These are phyloP conservation scores for Elaeagnus macrophylla DNA, from an alignment of 306 rosid genomes.

Conservation along the genomic window DNA sequence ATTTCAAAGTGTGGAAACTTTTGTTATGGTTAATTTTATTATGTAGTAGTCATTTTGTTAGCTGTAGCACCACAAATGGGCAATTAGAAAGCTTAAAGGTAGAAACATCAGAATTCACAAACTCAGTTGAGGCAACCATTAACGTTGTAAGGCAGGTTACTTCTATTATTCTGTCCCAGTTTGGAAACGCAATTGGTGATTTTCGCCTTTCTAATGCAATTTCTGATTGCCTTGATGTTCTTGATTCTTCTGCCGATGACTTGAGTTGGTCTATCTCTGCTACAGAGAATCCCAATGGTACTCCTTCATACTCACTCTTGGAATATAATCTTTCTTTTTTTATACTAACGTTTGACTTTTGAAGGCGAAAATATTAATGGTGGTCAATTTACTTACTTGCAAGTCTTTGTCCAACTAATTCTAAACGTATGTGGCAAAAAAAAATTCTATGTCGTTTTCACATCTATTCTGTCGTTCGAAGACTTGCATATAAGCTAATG, in stretches of 20 bases:
- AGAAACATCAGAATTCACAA: slow-evolving; percentile 29
- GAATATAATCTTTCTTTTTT: too few relatives aligned
- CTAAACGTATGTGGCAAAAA: too few relatives aligned
- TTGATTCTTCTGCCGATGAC: slow-evolving; percentile 46
- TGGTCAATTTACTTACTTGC: too few relatives aligned
- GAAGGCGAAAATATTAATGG: too few relatives aligned
- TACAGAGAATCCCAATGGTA: slow-evolving; percentile 48
- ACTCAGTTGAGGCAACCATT: slow-evolving; percentile 25
- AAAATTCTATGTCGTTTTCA: too few relatives aligned
- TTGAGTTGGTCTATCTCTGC: slow-evolving; percentile 52
- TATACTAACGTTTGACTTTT: too few relatives aligned
- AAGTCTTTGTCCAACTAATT: too few relatives aligned
- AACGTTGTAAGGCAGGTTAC: slow-evolving; percentile 19
- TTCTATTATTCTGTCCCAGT: slow-evolving; percentile 43
- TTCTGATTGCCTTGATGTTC: slow-evolving; percentile 59
- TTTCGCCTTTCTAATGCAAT: slow-evolving; percentile 53
- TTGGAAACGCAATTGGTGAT: slow-evolving; percentile 27
- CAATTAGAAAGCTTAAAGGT: slow-evolving; percentile 35
- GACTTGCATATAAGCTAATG: too few relatives aligned
- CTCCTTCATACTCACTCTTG: too few relatives aligned
- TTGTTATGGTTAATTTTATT: slow-evolving; percentile 8
- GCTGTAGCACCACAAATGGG: neutral
- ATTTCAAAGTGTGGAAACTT: slow-evolving; percentile 3
- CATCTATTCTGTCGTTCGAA: too few relatives aligned
- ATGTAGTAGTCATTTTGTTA: neutral